These are phyloP conservation scores for Pouteria glomerata DNA, from an alignment of 148 eudicot species.

Conservation along the genomic window DNA sequence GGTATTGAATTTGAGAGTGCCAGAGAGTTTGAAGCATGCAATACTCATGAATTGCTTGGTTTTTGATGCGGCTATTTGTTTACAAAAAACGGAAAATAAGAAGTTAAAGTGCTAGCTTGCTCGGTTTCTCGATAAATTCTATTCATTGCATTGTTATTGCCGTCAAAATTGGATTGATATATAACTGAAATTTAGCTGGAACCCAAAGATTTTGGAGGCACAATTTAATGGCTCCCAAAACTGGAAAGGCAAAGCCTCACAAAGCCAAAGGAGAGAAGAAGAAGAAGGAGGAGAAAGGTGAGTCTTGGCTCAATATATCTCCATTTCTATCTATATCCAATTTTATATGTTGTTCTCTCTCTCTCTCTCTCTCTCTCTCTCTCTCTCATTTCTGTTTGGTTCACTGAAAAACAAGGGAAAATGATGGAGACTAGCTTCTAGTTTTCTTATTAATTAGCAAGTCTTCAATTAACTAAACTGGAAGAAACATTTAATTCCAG, in stretches of 20 bases:
- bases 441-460: neutral
- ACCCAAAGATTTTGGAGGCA: neutral
- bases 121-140: neutral
- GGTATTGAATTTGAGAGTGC: too few species aligned
- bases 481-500: neutral
- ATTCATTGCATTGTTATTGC: constrained; percentile 2
- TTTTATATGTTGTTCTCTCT: neutral
- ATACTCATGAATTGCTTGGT: neutral
- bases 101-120: too few species aligned
- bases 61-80: too few species aligned
- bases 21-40: too few species aligned
- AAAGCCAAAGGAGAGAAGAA: constrained; percentile 93
- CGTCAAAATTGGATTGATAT: neutral
- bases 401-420: neutral
- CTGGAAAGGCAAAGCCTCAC: constrained; percentile 74
- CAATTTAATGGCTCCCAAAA: constrained; percentile 77
- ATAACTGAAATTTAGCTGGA: neutral
- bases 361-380: too few species aligned
- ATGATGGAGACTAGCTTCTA: neutral
- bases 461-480: neutral
- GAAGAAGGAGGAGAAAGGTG: constrained; percentile 97
- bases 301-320: too few species aligned
- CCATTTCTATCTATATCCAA: neutral
- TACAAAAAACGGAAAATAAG: neutral
- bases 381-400: neutral